Evolutionary conservation across 192 early-diverging fungal species (phyloP).

Genomic region (Coemansia sp.): DNA sequence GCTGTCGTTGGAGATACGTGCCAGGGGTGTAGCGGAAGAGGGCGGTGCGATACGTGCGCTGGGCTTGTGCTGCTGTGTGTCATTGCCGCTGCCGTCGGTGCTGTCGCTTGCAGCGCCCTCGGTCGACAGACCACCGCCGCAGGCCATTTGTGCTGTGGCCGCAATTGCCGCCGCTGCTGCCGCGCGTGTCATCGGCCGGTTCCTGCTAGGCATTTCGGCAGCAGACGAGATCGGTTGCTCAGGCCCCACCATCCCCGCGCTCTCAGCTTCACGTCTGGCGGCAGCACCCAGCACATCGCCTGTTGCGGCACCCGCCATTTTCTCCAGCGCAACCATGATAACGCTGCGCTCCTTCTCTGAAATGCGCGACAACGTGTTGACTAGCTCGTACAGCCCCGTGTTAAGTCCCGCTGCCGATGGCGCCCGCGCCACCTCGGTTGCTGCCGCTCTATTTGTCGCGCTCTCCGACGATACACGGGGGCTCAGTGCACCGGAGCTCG

Average conservation of each 20-base stretch:
- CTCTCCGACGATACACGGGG: conserved; percentile 13
- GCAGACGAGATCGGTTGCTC: conserved; percentile 2
- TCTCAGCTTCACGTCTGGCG: too few species aligned
- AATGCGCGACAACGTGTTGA: conserved; percentile 35
- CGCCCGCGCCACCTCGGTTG: background rate
- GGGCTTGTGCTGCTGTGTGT: too few species aligned
- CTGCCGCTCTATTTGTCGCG: conserved; percentile 6
- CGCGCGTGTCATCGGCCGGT: conserved; percentile 14
- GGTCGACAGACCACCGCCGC: too few species aligned
- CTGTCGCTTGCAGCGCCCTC: conserved; percentile 10
- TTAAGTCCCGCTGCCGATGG: background rate
- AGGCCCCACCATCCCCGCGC: too few species aligned
- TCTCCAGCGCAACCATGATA: conserved; percentile 37
- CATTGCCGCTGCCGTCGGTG: conserved; percentile 3
- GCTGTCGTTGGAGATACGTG: too few species aligned
- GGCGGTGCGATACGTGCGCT: too few species aligned
- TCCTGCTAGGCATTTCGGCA: background rate
- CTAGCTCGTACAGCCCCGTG: conserved; percentile 26
- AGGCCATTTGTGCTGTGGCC: conserved; percentile 27
- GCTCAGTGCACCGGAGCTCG: conserved; percentile 2
- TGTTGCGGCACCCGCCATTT: background rate
- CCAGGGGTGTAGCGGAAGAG: too few species aligned
- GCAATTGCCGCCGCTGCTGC: conserved; percentile 30
- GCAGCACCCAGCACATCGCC: conserved; percentile 18
- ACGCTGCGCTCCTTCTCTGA: conserved; percentile 35